Percentiles rank a stretch among this genome's conserved stretches.
Conservation (phyloP, 2,329 filamentous ascomycete genomes). For the Colletotrichum liaoningense region DNA sequence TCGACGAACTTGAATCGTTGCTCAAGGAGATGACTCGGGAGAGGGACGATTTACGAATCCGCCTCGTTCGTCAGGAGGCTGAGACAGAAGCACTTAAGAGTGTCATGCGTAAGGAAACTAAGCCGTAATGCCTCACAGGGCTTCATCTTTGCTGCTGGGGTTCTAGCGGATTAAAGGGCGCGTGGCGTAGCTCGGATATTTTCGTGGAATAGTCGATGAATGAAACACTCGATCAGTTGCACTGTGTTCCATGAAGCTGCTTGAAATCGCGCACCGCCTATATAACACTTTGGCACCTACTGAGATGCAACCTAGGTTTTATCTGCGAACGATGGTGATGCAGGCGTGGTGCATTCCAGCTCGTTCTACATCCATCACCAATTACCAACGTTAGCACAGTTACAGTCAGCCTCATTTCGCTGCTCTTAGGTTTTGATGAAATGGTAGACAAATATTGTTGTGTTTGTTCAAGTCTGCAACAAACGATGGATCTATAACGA, state of each 20-base stretch:
- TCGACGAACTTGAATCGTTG: conserved; percentile 69
- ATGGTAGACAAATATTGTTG: too few species aligned
- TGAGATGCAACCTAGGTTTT: too few species aligned
- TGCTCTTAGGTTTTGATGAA: not conserved
- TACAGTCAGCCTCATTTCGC: not conserved
- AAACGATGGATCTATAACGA: too few species aligned
- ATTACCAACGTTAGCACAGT: not conserved
- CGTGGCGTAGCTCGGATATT: not conserved
- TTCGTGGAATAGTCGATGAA: conserved; percentile 9
- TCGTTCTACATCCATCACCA: not conserved
- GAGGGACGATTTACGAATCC: conserved; percentile 71
- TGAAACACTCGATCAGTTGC: conserved; percentile 1
- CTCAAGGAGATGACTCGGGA: conserved; percentile 70
- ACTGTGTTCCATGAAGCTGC: not conserved
- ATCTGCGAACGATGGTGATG: too few species aligned
- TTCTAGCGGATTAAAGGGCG: not conserved
- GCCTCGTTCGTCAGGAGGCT: conserved; percentile 73
- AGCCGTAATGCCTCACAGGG: not conserved
- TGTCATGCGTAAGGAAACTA: conserved; percentile 48
- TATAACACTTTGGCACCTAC: not conserved
- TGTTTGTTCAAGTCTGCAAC: too few species aligned
- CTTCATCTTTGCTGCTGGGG: not conserved
- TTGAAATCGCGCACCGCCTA: too few species aligned
- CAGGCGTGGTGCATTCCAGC: not conserved
- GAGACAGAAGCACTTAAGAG: conserved; percentile 71